phyloP scores from a whole-genome alignment of 176 grass and related monocot genomes.

The Triticum aestivum region IWGSC_CS_RefSeq_v2.1 NC_057809.1:507726569-507727068 shows the following conservation, averaged over 20 bases:
- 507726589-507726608: not conserved
- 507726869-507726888: too few species aligned
- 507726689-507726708: too few species aligned
- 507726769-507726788: not conserved
- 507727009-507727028: not conserved
- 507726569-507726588: not conserved
- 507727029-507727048: not conserved
- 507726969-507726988: slow-evolving; percentile 23
- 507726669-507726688: too few species aligned
- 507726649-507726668: too few species aligned
- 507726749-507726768: not conserved
- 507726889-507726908: not conserved
- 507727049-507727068: not conserved
- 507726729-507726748: too few species aligned
- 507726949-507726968: not conserved
- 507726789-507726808: not conserved
- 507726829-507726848: too few species aligned
- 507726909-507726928: not conserved
- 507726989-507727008: not conserved
- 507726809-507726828: too few species aligned
- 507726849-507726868: too few species aligned
- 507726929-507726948: not conserved
- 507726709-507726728: too few species aligned
- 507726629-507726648: not conserved
- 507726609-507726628: not conserved